Evolutionary conservation across 164 flowering plant species (phyloP), one percentile per base, ranked within the genome.

Genomic region (Magnolia kwangsiensis): DNA sequence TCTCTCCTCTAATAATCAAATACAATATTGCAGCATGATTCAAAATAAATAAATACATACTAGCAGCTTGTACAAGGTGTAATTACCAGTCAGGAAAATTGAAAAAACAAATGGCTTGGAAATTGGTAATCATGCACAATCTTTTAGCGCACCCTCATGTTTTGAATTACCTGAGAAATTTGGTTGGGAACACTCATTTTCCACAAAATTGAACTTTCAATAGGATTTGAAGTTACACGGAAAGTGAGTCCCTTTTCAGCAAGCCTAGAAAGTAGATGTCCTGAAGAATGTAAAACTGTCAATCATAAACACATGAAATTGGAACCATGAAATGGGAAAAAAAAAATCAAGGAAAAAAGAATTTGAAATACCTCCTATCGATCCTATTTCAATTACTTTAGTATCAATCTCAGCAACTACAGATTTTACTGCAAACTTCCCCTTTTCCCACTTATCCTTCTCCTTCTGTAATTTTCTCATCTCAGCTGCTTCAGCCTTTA

Each of bases 401-500:
- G 86, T 69, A 77, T 94, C 99, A 76, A 96, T 88, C 79, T 89
- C 85, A 71, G 96, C 94, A 51, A 90, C 93, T 74, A 96, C 88
- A 65, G 96, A 89, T 73, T 92, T 88, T 51, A 84, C 50, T 37
- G 97, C 94, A 79, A 85, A 81, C 82, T 92, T 93, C 67, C 96
- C 98, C 63, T 89, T 96, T 79, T 94, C 97, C 99, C 98, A 94
- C 80, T 87, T 91, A 63, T 90, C 78, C 84, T 72, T 89, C 81
- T 95, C 94, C 78, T 90, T 93, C 83, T 89, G 82, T 74, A 86
- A 45, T 77, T 88, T 90, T 73, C 89, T 96, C 81, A 83, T 58
- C 79, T 87, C 85, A 9, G 89, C 91, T 68, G 90, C 97, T 83
- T 96, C 93, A 80, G 93, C 94, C 81, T 96, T 94, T 79, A 83